Evolutionary conservation across 495 filamentous ascomycete species (phyloP), one percentile per base, ranked within the genome.

Genomic region (Lasiosphaeriaceae sp.): DNA sequence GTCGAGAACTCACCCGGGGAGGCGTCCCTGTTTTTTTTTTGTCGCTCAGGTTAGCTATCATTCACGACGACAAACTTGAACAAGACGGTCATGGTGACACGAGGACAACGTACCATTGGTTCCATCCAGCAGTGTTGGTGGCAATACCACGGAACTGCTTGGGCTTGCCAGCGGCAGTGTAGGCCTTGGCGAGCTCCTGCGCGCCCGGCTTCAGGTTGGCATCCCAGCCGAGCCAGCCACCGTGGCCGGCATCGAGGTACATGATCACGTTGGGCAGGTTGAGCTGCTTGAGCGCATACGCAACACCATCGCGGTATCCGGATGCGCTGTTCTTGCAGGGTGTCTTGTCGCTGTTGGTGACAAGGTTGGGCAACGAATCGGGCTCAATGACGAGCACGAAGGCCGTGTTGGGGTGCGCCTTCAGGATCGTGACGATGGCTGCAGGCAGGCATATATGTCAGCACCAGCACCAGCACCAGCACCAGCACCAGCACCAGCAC

Each of bases 171-270:
- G 86, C 87, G 50, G 74, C 69, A 65, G 80, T 86, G 77, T 86
- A 91, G 31, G 87, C 80, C 55, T 78, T 66, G 60, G 80, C 87
- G 60, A 84, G 88, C 61, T 88, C 79, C 65, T 83, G 68, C 19
- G 88, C 89, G 20, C 86, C 88, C 50, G 86, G 86, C 59, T 77
- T 66, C 60, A 92, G 80, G 77, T 94, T 92, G 56, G 83, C 87
- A 46, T 83, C 74, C 90, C 90, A 94, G 61, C 90, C 89, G 55
- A 92, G 80, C 89, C 89, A 94, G 61, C 90, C 89, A 52, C 80
- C 86, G 76, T 89, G 86, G 70, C 87, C 89, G 54, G 87, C 89
- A 66, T 94, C 90, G 48, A 94, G 61, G 72, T 94, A 92, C 89
- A 90, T 90, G 61, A 86, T 72, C 56, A 92, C 88, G 72, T 92